Evolutionary conservation across 768 basidiomycete genomes (phyloP).

Genomic region (Favolaschia claudopus): DNA sequence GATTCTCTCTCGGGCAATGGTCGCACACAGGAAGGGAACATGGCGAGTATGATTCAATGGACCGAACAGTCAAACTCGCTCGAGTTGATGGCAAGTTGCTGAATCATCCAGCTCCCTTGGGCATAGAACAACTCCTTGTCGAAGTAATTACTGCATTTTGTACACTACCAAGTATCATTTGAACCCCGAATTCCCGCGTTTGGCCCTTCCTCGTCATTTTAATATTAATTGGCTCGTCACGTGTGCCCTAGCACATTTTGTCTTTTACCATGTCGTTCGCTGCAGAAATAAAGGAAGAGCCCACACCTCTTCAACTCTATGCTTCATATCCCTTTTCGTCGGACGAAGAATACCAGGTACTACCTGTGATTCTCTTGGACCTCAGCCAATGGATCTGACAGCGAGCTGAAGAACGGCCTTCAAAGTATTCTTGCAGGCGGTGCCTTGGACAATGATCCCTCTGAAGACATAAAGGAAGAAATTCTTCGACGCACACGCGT

Average conservation of each 20-base stretch:
- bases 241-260: background rate
- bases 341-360: slow-evolving; percentile 28
- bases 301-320: slow-evolving; percentile 7
- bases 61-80: background rate
- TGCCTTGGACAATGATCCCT: slow-evolving; percentile 40
- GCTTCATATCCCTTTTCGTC: slow-evolving; percentile 17
- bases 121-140: too few relatives aligned
- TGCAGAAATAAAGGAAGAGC: background rate
- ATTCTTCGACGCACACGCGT: slow-evolving; percentile 62
- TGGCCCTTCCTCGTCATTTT: too few relatives aligned
- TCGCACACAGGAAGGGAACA: slow-evolving; percentile 13
- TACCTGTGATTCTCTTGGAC: background rate
- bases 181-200: background rate
- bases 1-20: slow-evolving; percentile 7
- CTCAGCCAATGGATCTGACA: background rate
- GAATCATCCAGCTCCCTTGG: too few relatives aligned
- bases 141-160: background rate
- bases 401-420: slow-evolving; percentile 48
- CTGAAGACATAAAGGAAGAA: slow-evolving; percentile 52
- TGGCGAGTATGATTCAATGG: slow-evolving; percentile 15
- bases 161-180: background rate
- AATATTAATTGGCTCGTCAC: too few relatives aligned
- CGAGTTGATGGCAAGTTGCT: background rate
- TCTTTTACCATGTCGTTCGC: background rate
- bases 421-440: slow-evolving; percentile 59